Evolutionary conservation across 2,329 filamentous ascomycete species (phyloP), one percentile per base, ranked within the genome.

Genomic region (Aureobasidium vineae): DNA sequence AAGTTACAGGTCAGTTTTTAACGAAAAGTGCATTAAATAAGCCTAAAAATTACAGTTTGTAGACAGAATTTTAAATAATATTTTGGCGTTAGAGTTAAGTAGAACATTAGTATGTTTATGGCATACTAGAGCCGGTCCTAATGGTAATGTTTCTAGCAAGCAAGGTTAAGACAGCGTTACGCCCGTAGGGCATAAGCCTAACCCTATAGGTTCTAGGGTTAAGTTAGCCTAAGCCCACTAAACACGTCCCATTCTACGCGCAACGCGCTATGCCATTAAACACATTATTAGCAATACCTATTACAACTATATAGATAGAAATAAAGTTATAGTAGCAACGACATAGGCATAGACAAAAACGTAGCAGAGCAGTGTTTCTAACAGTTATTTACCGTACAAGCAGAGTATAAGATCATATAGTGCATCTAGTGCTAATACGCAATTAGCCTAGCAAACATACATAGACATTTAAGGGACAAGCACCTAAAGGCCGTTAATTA

Each of bases 321-420:
- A 45, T 16, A 21, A 16, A 45, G 41, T 21, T n/a, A 21, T 10
- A 45, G 41, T 5, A 45, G 10, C 16, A 21, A 45, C 41, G 41
- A 45, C 19, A 45, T 45, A 45, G 21, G 41, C 16, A 45, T 45
- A 21, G 19, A 45, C 16, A 16, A 45, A 45, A 45, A 45, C 41
- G 41, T 16, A 45, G 41, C 11, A 28, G 8, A 53, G 50, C 8
- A 53, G 50, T 11, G 28, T 33, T 53, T 53, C n/a, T 28, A 36
- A 10, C 1, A 53, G 50, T 53, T 53, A 36, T 53, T 53, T n/a
- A 21, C n/a, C n/a, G 19, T 53, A 36, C 15, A 28, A 53, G 50
- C 16, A 4, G n/a, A 53, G 50, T 53, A 53, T 36, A 53, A 53
- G 50, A 53, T 53, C n/a, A 53, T 53, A 53, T 36, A 53, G 50